These are phyloP conservation scores for Podaxis sp. DNA, from an alignment of 768 basidiomycete genomes.

Conservation along the genomic window DNA sequence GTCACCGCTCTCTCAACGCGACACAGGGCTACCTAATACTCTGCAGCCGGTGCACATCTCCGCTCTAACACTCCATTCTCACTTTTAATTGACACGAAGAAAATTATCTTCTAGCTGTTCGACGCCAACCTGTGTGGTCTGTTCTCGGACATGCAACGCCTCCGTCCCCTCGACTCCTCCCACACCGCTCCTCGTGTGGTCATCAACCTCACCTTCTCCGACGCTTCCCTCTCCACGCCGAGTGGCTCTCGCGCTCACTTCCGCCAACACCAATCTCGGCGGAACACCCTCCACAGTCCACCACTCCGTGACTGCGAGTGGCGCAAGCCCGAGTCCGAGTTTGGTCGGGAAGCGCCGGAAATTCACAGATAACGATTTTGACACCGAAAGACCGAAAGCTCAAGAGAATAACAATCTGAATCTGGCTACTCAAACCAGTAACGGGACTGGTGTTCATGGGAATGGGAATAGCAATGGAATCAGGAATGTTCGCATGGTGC, in stretches of 20 bases:
- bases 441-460: not conserved
- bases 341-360: constrained; percentile 28
- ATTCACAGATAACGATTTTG: constrained; percentile 25
- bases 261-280: constrained; percentile 28
- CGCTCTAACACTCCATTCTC: not conserved
- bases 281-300: not conserved
- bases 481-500: too few species aligned
- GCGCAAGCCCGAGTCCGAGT: not conserved
- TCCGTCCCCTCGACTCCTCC: constrained; percentile 34
- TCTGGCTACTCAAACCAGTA: not conserved
- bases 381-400: not conserved
- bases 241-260: constrained; percentile 27
- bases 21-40: constrained; percentile 3
- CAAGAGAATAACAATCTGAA: not conserved
- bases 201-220: constrained; percentile 31
- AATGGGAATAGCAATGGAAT: constrained; percentile 6
- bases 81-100: not conserved
- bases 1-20: constrained; percentile 10
- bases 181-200: constrained; percentile 39
- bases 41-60: constrained; percentile 4
- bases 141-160: constrained; percentile 44
- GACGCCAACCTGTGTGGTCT: constrained; percentile 40
- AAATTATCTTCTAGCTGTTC: constrained; percentile 32
- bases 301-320: constrained; percentile 9
- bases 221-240: constrained; percentile 31